These are phyloP conservation scores for Whalleya microplaca DNA, from an alignment of 2,329 filamentous ascomycete genomes.

Conservation along the genomic window DNA sequence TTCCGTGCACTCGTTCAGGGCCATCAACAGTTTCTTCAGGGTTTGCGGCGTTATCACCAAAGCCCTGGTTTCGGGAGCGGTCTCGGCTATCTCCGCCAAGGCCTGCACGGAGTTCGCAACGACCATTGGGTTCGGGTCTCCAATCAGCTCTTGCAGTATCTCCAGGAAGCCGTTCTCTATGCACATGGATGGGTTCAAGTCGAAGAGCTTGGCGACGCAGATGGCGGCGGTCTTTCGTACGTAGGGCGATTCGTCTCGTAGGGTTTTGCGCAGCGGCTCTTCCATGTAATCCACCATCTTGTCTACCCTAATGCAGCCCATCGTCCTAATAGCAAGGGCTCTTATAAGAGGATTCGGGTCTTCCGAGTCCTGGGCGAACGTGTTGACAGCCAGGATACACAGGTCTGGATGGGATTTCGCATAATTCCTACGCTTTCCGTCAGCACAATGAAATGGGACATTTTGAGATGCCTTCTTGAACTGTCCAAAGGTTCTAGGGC, in stretches of 20 bases:
- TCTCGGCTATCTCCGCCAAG: constrained; percentile 86
- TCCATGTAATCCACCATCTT: constrained; percentile 99
- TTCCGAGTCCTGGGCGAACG: constrained; percentile 98
- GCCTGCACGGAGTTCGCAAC: constrained; percentile 97
- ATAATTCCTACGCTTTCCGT: constrained; percentile 75
- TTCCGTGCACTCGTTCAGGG: constrained; percentile 96
- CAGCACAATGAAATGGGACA: constrained; percentile 17
- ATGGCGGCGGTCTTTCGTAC: constrained; percentile 98
- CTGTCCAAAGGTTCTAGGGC: neutral
- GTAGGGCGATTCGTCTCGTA: constrained; percentile 96
- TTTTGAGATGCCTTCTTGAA: neutral
- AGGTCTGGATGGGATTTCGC: constrained; percentile 98
- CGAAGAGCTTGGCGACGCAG: constrained; percentile 96
- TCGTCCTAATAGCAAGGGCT: constrained; percentile 93
- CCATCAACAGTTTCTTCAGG: constrained; percentile 94
- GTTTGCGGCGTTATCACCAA: constrained; percentile 80
- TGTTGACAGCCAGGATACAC: constrained; percentile 98
- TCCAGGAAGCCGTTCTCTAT: constrained; percentile 97
- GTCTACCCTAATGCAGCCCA: constrained; percentile 97
- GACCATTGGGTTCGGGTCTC: constrained; percentile 98
- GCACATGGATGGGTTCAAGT: constrained; percentile 89
- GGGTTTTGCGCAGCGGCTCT: constrained; percentile 91
- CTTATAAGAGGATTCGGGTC: constrained; percentile 95
- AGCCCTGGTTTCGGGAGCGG: constrained; percentile 87
- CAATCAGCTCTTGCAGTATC: constrained; percentile 91